phyloP scores from a whole-genome alignment of 768 basidiomycete genomes.

The Multifurca ochricompacta region DNA sequence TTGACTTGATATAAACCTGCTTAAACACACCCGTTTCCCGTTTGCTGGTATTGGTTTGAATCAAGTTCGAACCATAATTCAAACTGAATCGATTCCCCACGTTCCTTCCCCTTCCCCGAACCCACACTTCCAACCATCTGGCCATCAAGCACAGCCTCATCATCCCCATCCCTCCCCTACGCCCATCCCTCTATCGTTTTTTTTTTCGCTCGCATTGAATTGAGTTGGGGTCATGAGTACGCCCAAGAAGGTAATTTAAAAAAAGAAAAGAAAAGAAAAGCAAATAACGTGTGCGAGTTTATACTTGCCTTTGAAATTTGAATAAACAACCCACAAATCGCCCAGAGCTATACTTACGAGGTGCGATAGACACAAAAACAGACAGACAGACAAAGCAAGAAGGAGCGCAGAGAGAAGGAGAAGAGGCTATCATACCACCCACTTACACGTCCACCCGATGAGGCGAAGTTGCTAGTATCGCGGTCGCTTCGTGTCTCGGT shows the following conservation, averaged over 20 bases:
- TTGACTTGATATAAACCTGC: no score
- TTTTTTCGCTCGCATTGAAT: background rate
- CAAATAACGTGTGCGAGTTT: conserved; percentile 9
- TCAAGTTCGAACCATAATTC: no score
- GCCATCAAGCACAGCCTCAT: conserved; percentile 9
- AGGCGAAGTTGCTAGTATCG: conserved; percentile 43
- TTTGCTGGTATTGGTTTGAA: no score
- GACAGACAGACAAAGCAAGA: conserved; percentile 5
- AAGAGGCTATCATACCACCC: conserved; percentile 19
- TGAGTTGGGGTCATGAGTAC: background rate
- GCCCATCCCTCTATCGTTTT: no score
- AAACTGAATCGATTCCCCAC: no score
- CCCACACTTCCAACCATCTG: no score
- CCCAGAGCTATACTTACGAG: conserved; percentile 15
- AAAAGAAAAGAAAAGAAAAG: background rate
- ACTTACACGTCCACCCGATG: conserved; percentile 7
- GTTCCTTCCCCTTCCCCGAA: no score
- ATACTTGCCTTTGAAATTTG: conserved; percentile 19
- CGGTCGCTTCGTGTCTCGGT: conserved; percentile 74
- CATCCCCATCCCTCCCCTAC: no score
- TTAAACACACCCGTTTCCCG: no score
- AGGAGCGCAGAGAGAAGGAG: conserved; percentile 3
- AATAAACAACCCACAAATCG: conserved; percentile 5
- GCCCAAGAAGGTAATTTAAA: background rate
- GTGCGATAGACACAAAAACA: conserved; percentile 1